phyloP scores from a whole-genome alignment of 2,329 filamentous ascomycete genomes.

The Fusarium odoratissimum region DNA sequence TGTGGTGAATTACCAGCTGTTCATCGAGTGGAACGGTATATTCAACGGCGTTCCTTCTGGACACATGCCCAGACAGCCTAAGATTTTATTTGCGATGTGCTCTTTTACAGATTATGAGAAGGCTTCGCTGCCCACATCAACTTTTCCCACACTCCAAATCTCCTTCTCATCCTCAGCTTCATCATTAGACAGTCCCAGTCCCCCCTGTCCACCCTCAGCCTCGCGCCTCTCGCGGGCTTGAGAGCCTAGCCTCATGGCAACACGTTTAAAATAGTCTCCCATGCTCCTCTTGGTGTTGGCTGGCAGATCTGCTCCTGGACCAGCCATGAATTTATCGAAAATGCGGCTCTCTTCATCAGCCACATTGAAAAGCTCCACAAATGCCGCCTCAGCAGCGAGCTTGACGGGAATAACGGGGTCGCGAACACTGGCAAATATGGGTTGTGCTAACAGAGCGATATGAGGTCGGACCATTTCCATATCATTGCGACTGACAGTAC shows the following conservation, averaged over 20 bases:
- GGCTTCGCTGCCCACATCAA: conserved; percentile 65
- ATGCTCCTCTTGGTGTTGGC: conserved; percentile 86
- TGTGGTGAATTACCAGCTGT: background rate
- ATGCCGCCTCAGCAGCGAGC: conserved; percentile 92
- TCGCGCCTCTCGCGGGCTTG: conserved; percentile 91
- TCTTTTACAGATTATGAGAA: conserved; percentile 28
- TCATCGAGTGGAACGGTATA: background rate
- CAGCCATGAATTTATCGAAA: conserved; percentile 90
- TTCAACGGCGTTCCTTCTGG: background rate
- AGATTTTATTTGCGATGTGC: background rate
- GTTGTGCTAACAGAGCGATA: conserved; percentile 79
- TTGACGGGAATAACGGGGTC: conserved; percentile 96
- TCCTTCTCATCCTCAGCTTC: conserved; percentile 95
- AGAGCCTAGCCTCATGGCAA: conserved; percentile 83
- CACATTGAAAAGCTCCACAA: conserved; percentile 89
- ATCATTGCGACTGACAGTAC: conserved; percentile 83
- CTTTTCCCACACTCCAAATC: conserved; percentile 93
- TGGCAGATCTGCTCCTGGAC: conserved; percentile 72
- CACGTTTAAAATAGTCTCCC: conserved; percentile 96
- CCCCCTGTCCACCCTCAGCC: conserved; percentile 89
- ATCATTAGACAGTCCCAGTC: conserved; percentile 87
- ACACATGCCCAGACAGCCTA: background rate
- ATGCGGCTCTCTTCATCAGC: conserved; percentile 86
- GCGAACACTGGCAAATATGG: conserved; percentile 89
- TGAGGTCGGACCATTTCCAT: conserved; percentile 86